These are phyloP conservation scores for Trebouxia sp. DNA, from an alignment of 139 green algal genomes.

Conservation along the genomic window DNA sequence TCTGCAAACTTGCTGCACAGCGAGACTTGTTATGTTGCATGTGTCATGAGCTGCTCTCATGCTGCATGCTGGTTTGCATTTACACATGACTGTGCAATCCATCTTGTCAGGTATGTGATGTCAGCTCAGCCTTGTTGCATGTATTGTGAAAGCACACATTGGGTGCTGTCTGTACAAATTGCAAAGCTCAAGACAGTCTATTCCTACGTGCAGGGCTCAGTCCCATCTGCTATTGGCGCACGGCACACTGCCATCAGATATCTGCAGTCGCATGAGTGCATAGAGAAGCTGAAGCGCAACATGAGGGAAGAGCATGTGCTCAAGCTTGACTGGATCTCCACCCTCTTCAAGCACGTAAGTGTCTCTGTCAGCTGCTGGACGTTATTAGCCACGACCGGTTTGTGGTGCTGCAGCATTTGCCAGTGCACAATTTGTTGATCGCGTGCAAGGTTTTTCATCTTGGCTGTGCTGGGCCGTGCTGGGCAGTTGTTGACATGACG, in stretches of 20 bases:
- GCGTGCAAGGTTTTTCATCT: too few relatives aligned
- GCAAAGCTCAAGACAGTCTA: too few relatives aligned
- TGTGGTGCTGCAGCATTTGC: background rate
- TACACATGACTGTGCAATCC: too few relatives aligned
- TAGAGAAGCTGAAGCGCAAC: constrained; percentile 42
- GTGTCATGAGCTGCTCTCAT: too few relatives aligned
- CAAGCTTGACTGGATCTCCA: constrained; percentile 51
- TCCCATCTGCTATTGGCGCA: constrained; percentile 26
- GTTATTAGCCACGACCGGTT: background rate
- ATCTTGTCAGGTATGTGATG: too few relatives aligned
- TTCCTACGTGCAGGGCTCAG: background rate
- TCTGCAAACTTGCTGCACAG: too few relatives aligned
- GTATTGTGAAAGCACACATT: too few relatives aligned
- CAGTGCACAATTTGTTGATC: too few relatives aligned
- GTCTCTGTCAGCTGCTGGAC: background rate
- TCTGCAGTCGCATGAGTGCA: constrained; percentile 36
- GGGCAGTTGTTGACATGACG: background rate
- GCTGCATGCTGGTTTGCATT: too few relatives aligned
- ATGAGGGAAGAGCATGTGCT: constrained; percentile 51
- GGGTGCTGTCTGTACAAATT: too few relatives aligned
- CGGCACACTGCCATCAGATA: constrained; percentile 30
- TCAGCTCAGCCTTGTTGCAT: too few relatives aligned
- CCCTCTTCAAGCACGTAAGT: constrained; percentile 48
- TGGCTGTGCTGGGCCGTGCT: background rate
- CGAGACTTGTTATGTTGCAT: too few relatives aligned